Conservation (phyloP, 2,329 filamentous ascomycete species). For the Aspergillus flavus region DNA sequence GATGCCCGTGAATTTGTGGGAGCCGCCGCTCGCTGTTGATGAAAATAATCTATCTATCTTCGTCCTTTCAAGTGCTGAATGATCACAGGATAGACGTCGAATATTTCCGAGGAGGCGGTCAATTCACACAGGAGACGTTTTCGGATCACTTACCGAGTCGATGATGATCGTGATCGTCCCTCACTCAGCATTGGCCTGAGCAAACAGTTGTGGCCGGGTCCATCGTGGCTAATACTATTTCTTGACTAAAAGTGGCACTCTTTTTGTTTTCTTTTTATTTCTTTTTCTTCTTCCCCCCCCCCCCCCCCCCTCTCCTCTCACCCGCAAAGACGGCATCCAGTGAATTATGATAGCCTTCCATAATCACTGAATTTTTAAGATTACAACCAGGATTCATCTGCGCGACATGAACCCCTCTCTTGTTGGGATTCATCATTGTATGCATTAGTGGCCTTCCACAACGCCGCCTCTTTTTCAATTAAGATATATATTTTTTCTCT, state of each 20-base stretch:
- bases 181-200: constrained; percentile 14
- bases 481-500: background rate
- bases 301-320: no score
- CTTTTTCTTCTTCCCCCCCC: background rate
- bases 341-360: background rate
- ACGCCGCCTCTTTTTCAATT: background rate
- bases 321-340: background rate
- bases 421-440: constrained; percentile 26
- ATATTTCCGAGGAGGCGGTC: constrained; percentile 20
- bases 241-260: background rate
- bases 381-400: constrained; percentile 16
- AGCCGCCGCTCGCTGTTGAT: background rate
- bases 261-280: background rate
- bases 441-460: constrained; percentile 18
- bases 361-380: background rate
- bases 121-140: constrained; percentile 4
- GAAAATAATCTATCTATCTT: background rate
- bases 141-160: constrained; percentile 22
- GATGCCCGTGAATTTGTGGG: background rate
- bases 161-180: constrained; percentile 18
- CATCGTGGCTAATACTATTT: background rate
- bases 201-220: constrained; percentile 3
- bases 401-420: constrained; percentile 32
- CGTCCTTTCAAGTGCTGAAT: background rate
- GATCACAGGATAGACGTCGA: background rate